Evolutionary conservation across 1,139 yeast species (phyloP), one percentile per base, ranked within the genome.

Genomic region (Pichia kudriavzevii): DNA sequence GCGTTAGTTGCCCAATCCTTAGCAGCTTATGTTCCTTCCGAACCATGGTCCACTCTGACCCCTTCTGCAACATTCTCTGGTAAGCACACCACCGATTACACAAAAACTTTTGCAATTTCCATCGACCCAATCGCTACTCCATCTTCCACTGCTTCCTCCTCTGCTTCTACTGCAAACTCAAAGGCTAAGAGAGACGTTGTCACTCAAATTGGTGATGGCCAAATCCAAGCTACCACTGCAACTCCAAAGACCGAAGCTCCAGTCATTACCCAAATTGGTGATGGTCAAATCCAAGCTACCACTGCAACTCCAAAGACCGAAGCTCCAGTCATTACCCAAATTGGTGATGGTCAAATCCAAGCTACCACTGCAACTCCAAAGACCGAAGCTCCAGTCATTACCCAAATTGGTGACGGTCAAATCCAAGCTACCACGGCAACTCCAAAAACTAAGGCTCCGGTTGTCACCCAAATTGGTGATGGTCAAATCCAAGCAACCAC

Each of bases 1-100:
- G 32, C 45, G 12, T 53, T 76, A 38, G 64, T 72, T 39, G 63
- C 72, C 36, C 49, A 70, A 33, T 64, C 79, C 42, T 43, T 75
- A 55, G 74, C 91, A 52, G 78, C 83, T 52, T 66, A 70, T 57
- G 70, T 75, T 59, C 79, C 87, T 59, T 58, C 81, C 46, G 80
- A 75, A 48, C 79, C 88, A 52, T 77, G 84, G 76, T 65, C 84
- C 26, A 75, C 85, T 38, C 68, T 79, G 61, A 78, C 84, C 29
- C 87, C 88, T 48, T 46, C 61, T 30, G 69, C 66, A 24, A 61
- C 76, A 31, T 69, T 72, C 41, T 49, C 72, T 23, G 79, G 78
- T 53, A 81, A 80, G 41, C 35, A 32, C 17, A 46, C 68, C 40
- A 76, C 85, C 32, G 77, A 76, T 55, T 76, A 76, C 66, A 47